Evolutionary conservation across 805 yeast genomes (phyloP).

Genomic region (Ogataea polymorpha): DNA sequence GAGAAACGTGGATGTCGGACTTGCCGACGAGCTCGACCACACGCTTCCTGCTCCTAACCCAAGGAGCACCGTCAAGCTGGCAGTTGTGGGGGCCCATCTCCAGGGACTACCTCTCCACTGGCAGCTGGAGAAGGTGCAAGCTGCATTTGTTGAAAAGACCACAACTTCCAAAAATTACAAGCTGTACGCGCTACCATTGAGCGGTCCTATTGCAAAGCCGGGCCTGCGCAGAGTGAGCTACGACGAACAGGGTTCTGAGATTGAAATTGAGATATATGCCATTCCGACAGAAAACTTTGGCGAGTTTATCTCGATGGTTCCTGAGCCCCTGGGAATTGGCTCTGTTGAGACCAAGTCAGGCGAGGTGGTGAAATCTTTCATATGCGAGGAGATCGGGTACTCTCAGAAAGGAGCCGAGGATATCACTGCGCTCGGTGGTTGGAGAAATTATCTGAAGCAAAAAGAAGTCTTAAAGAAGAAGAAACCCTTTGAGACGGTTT

Average conservation of each 20-base stretch:
- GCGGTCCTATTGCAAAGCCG: slow-evolving; percentile 84
- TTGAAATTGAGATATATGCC: slow-evolving; percentile 79
- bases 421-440: slow-evolving; percentile 85
- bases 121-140: slow-evolving; percentile 86
- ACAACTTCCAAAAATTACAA: slow-evolving; percentile 69
- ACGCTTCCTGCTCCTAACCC: slow-evolving; percentile 44
- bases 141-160: slow-evolving; percentile 62
- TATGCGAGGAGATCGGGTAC: slow-evolving; percentile 91
- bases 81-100: slow-evolving; percentile 96
- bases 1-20: slow-evolving; percentile 22
- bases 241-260: slow-evolving; percentile 49
- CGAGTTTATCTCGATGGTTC: slow-evolving; percentile 80
- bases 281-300: slow-evolving; percentile 80
- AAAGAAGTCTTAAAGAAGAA: slow-evolving; percentile 28
- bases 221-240: slow-evolving; percentile 70
- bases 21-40: slow-evolving; percentile 43
- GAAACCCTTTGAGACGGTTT: slow-evolving; percentile 76
- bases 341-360: slow-evolving; percentile 81
- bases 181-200: slow-evolving; percentile 77
- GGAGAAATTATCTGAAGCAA: slow-evolving; percentile 60
- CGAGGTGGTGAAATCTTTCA: slow-evolving; percentile 84
- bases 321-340: slow-evolving; percentile 94
- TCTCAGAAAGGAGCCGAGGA: slow-evolving; percentile 67
- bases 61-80: slow-evolving; percentile 56
- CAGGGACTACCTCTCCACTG: slow-evolving; percentile 87